Percentiles rank a stretch among this genome's conserved stretches.
These are phyloP conservation scores for Pestalotiopsis sp. DNA, from an alignment of 2,329 filamentous ascomycete genomes.

Conservation along the genomic window DNA sequence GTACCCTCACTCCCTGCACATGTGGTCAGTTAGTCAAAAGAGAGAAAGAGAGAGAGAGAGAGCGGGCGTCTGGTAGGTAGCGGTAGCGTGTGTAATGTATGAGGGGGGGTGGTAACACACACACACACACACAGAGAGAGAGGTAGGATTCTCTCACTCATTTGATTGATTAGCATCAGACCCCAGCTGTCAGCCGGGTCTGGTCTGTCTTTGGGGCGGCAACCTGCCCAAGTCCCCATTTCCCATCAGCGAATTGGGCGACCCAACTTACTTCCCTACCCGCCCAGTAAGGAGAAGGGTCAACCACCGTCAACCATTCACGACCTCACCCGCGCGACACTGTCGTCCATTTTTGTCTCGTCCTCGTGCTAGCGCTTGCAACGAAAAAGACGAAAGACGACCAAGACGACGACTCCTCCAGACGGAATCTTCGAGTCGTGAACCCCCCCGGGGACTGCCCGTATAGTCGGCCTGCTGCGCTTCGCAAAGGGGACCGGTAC, in stretches of 20 bases:
- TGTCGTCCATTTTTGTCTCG: slow-evolving; percentile 24
- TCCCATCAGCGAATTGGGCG: slow-evolving; percentile 39
- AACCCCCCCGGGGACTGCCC: not conserved
- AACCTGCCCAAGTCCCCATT: slow-evolving; percentile 19
- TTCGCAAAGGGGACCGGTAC: not conserved
- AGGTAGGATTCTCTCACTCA: no score
- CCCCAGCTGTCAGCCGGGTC: slow-evolving; percentile 16
- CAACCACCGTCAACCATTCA: slow-evolving; percentile 36
- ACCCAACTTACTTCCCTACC: slow-evolving; percentile 34
- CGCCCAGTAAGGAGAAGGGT: slow-evolving; percentile 32
- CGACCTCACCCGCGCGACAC: slow-evolving; percentile 30
- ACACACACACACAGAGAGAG: no score
- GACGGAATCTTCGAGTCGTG: not conserved
- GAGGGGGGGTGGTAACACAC: no score
- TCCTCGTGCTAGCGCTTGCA: slow-evolving; percentile 22
- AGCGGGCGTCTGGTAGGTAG: no score
- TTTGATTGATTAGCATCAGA: slow-evolving; percentile 9
- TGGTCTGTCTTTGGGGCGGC: not conserved
- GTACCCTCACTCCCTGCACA: no score
- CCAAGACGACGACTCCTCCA: not conserved
- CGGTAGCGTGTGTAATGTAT: no score
- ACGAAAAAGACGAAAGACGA: not conserved
- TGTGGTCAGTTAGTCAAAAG: no score
- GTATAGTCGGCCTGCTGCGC: not conserved
- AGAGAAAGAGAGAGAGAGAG: no score